Base-by-base conservation (phyloP, 139 green algal species). In the Asterochloris erici region DNA sequence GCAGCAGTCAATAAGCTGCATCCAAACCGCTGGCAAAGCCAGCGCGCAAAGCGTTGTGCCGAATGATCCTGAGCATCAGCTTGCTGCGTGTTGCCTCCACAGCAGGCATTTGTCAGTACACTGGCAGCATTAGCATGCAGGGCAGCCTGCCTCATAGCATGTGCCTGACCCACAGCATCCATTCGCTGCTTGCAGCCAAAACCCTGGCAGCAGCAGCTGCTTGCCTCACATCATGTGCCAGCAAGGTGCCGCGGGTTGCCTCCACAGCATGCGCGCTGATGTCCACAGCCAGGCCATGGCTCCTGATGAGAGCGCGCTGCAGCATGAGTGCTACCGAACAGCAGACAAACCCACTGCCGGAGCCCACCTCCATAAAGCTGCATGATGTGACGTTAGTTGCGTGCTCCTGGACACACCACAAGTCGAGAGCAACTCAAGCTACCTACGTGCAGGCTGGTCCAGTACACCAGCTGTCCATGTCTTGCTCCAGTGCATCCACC, bases 321-420 rank as follows among this genome's bases (percentile, higher is more conserved):
- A 96, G 81, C 19, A 96, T 81, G 64, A 94, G 82, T 0, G 91
- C 93, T 0, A 94, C n/a, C 0, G 95, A 97, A 71, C 87, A 90
- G 68, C 93, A 88, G 13, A 97, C 91, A 79, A 95, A 98, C 21
- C 95, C 95, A 71, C 90, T 96, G 63, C 95, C 95, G 81, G 89
- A 91, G 10, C 95, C 95, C 38, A 98, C 73, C 81, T 98, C 94
- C 14, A 97, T 23, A 74, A 84, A 88, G 26, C 91, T 95, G 87
- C 14, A 61, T 14, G 9, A 11, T 12, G 1, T 47, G 23, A 27
- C 14, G 38, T 68, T 1, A 81, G 26, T 19, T 16, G 13, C 14
- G 60, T 47, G 14, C 29, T 23, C 62, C 54, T 60, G 29, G 9
- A 12, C 0, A 13, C n/a, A 28, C n/a, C 54, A 2, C 19, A 19